Conservation (phyloP, 1,284 basidiomycete species). For the Moniliella sp. region DNA sequence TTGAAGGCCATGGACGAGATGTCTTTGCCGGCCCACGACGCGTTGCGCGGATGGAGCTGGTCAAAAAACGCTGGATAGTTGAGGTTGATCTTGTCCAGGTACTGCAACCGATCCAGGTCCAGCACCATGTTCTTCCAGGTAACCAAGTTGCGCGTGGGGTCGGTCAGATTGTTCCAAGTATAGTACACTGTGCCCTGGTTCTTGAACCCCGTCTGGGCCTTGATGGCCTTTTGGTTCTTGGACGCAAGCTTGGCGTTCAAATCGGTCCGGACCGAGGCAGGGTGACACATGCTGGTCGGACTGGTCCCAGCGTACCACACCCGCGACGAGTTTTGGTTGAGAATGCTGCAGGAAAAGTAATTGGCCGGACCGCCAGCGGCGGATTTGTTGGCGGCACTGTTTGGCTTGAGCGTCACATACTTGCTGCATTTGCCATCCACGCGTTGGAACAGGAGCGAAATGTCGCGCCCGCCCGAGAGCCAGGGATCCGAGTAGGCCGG, state of each 20-base stretch:
- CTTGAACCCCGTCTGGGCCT: conserved; percentile 2
- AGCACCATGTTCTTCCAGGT: conserved; percentile 80
- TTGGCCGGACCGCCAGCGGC: conserved; percentile 38
- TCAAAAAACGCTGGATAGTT: conserved; percentile 53
- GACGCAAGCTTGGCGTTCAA: conserved; percentile 7
- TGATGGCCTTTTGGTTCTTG: no score
- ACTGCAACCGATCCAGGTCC: conserved; percentile 60
- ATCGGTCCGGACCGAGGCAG: conserved; percentile 3
- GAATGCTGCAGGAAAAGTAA: conserved; percentile 90
- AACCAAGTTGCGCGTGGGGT: conserved; percentile 53
- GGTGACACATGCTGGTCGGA: conserved; percentile 17
- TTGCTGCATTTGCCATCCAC: conserved; percentile 60
- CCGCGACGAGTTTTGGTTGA: conserved; percentile 49
- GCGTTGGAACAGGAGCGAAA: conserved; percentile 80
- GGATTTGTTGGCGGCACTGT: conserved; percentile 32
- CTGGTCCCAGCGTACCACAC: conserved; percentile 3
- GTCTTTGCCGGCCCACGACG: conserved; percentile 52
- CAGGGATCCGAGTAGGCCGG: conserved; percentile 59
- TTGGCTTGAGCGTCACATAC: conserved; percentile 49
- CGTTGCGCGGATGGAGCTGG: conserved; percentile 47
- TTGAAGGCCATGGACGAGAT: conserved; percentile 52
- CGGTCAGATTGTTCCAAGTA: conserved; percentile 63
- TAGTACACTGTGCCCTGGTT: conserved; percentile 70
- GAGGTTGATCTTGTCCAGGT: conserved; percentile 46
- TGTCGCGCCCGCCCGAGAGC: conserved; percentile 61